Evolutionary conservation across 2,329 filamentous ascomycete species (phyloP).

Genomic region (Cladosporium halotolerans): DNA sequence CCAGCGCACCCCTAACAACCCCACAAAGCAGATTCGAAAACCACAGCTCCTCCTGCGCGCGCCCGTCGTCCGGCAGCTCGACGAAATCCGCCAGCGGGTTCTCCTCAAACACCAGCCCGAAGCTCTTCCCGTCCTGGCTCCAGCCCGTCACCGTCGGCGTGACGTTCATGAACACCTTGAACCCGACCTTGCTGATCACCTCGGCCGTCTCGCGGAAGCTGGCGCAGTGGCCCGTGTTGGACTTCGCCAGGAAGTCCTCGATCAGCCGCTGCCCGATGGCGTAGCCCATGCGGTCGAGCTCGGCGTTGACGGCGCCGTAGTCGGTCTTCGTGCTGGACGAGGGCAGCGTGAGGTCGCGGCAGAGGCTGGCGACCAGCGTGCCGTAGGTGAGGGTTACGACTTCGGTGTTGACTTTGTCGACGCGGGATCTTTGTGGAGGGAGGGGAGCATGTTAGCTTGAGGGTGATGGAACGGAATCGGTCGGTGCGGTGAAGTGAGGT

Average conservation of each 20-base stretch:
- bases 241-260: slow-evolving; percentile 95
- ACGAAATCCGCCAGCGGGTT: slow-evolving; percentile 97
- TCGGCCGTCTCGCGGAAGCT: slow-evolving; percentile 96
- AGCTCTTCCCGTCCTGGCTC: slow-evolving; percentile 93
- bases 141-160: slow-evolving; percentile 90
- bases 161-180: slow-evolving; percentile 98
- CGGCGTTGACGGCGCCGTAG: slow-evolving; percentile 93
- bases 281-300: slow-evolving; percentile 98
- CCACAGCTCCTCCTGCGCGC: slow-evolving; percentile 95
- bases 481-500: slow-evolving; percentile 4
- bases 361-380: slow-evolving; percentile 92
- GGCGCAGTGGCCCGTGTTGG: slow-evolving; percentile 77
- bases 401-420: slow-evolving; percentile 97
- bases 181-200: slow-evolving; percentile 95
- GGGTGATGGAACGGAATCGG: neutral
- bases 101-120: slow-evolving; percentile 93
- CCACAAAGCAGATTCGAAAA: slow-evolving; percentile 97
- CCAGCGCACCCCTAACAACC: slow-evolving; percentile 79
- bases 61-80: slow-evolving; percentile 89
- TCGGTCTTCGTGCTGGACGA: slow-evolving; percentile 58
- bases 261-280: slow-evolving; percentile 95
- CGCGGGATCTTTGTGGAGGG: slow-evolving; percentile 65
- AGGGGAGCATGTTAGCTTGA: neutral
- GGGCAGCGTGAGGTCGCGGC: slow-evolving; percentile 67
- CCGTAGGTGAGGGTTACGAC: slow-evolving; percentile 96